phyloP scores from a whole-genome alignment of 495 filamentous ascomycete species.

The Pseudomonodictys pantanalensis region DNA sequence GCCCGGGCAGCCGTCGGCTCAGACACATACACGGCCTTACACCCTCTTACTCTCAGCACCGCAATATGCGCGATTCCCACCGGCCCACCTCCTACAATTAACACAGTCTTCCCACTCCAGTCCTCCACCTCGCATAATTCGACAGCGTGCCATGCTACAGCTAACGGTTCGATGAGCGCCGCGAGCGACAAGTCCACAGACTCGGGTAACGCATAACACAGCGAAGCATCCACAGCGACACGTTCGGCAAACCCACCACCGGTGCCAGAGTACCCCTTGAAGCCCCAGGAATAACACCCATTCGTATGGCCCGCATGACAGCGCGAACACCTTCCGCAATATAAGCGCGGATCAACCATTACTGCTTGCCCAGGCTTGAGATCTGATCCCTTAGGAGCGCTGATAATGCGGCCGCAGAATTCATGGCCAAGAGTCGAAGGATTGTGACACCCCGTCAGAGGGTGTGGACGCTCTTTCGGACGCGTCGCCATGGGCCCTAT shows the following conservation, averaged over 20 bases:
- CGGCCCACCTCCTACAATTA: conserved; percentile 35
- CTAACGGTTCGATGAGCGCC: conserved; percentile 35
- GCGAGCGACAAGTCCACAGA: conserved; percentile 24
- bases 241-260: conserved; percentile 33
- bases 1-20: conserved; percentile 32
- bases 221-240: conserved; percentile 24
- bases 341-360: conserved; percentile 31
- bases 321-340: conserved; percentile 22
- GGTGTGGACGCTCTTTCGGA: conserved; percentile 23
- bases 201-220: conserved; percentile 30
- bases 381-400: conserved; percentile 18
- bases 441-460: conserved; percentile 23
- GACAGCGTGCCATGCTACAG: conserved; percentile 35
- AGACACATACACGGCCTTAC: conserved; percentile 27
- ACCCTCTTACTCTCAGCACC: conserved; percentile 25
- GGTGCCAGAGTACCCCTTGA: conserved; percentile 33
- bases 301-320: conserved; percentile 19
- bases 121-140: conserved; percentile 7
- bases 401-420: conserved; percentile 33
- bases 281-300: conserved; percentile 30
- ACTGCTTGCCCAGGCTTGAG: conserved; percentile 30
- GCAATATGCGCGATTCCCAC: conserved; percentile 36
- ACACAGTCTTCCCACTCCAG: conserved; percentile 8
- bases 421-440: conserved; percentile 37
- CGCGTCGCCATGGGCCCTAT: conserved; percentile 25